Conservation (phyloP, 805 yeast genomes). For the Candida maris region DNA sequence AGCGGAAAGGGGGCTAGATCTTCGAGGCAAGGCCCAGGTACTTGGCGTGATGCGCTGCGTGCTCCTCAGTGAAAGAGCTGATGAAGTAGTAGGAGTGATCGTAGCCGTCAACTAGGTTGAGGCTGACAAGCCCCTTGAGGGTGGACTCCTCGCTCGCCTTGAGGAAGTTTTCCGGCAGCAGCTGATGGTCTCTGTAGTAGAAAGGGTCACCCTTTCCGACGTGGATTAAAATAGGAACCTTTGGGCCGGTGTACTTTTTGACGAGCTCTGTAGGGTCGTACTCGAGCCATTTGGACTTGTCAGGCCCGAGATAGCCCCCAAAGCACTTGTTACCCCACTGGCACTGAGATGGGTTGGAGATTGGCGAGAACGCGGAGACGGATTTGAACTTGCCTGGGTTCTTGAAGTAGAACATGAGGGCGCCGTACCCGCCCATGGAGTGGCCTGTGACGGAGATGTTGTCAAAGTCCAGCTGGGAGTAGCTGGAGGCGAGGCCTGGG, state of each 20-base stretch:
- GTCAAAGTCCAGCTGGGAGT: constrained; percentile 53
- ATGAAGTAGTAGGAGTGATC: constrained; percentile 91
- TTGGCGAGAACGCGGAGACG: constrained; percentile 89
- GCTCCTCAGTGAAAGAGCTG: constrained; percentile 73
- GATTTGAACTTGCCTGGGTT: constrained; percentile 73
- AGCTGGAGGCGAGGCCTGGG: constrained; percentile 40
- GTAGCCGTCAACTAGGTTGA: constrained; percentile 70
- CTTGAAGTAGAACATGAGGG: constrained; percentile 61
- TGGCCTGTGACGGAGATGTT: constrained; percentile 86
- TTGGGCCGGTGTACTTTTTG: constrained; percentile 48
- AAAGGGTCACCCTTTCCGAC: constrained; percentile 80
- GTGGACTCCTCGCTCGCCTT: constrained; percentile 54
- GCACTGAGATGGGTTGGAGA: constrained; percentile 68
- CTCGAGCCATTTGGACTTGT: constrained; percentile 58
- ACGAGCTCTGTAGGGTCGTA: constrained; percentile 86
- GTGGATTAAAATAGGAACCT: constrained; percentile 69
- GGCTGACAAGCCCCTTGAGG: constrained; percentile 57
- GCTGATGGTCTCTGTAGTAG: constrained; percentile 46
- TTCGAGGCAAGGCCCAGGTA: constrained; percentile 29
- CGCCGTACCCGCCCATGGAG: constrained; percentile 98
- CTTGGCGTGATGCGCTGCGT: constrained; percentile 83
- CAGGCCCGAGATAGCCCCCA: constrained; percentile 66
- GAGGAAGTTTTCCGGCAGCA: constrained; percentile 70
- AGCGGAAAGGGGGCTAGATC: no score
- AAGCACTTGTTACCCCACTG: constrained; percentile 92